Evolutionary conservation across 2,329 filamentous ascomycete genomes (phyloP), one percentile per base, ranked within the genome.

Genomic region (Colletotrichum sp.): DNA sequence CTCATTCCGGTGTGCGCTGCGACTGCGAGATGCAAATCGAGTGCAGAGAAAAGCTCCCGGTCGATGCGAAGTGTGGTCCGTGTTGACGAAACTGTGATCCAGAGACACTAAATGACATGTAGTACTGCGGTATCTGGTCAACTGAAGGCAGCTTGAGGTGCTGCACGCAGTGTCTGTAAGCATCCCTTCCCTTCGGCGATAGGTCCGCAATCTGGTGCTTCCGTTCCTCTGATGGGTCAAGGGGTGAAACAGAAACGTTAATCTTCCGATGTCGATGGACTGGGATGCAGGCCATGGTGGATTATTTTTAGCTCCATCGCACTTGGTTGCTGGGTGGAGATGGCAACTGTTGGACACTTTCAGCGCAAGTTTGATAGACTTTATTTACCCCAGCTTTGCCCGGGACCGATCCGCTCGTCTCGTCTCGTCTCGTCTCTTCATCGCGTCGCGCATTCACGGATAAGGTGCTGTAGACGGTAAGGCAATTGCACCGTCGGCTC

Each of bases 191-290:
- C 24, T 73, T 57, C 69, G 34, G 39, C 62, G 44, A 73, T 68
- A 57, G 22, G 39, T 62, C 57, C 36, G 59, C 32, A 52, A 28
- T 64, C 63, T 77, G 44, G 44, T 52, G 67, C 68, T 77, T 73
- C 66, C 63, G 36, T 75, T 72, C 63, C 66, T 71, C 68, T 69
- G 55, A 72, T 72, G 75, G 75, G 63, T 60, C 75, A 75, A 62
- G 62, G 63, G 68, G 65, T 77, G 75, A 75, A 77, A 76, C 72
- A 69, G 36, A 68, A 75, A 72, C 55, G 72, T 72, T 76, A 77
- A 77, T 77, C 72, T 77, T 77, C 75, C 75, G 72, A 77, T 64
- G 68, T 67, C 34, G 75, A 77, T 72, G 64, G 48, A 68, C 75
- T 62, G 72, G 72, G 75, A 68, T 77, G 44, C 32, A 77, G 70